These are phyloP conservation scores for Rhytidhysteron rufulum DNA, from an alignment of 2,329 filamentous ascomycete genomes.

Conservation along the genomic window DNA sequence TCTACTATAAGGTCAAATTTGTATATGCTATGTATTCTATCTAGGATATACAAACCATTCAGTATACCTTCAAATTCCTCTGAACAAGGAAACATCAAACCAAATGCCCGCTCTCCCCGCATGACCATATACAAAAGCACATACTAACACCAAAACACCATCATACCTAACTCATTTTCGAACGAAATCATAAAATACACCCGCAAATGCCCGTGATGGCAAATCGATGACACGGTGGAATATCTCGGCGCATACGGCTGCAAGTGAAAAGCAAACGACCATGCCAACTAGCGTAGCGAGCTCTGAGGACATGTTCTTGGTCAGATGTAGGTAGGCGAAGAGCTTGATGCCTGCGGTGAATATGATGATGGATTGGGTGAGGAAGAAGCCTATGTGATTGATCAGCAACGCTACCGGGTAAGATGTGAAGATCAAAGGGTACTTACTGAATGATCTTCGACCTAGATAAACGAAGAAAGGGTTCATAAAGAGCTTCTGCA, in stretches of 20 bases:
- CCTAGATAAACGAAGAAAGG: constrained; percentile 37
- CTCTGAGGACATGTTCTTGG: constrained; percentile 8
- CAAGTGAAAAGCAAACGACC: constrained; percentile 17
- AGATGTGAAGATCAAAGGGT: neutral
- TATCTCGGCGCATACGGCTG: constrained; percentile 19
- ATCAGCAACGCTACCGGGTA: constrained; percentile 1
- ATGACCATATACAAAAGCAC: no score
- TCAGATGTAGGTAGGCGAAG: constrained; percentile 37
- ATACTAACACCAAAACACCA: no score
- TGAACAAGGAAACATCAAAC: no score
- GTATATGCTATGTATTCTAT: no score
- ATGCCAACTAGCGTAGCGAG: constrained; percentile 20
- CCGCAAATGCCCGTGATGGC: constrained; percentile 10
- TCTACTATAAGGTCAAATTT: no score
- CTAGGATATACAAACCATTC: no score
- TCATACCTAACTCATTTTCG: no score
- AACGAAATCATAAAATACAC: constrained; percentile 7
- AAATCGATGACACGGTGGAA: constrained; percentile 29
- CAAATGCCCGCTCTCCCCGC: no score
- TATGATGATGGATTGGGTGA: constrained; percentile 39
- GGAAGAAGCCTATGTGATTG: constrained; percentile 34
- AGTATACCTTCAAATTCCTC: no score
- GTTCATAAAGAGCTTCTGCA: constrained; percentile 35
- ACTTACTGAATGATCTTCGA: constrained; percentile 43
- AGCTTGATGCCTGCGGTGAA: constrained; percentile 42